A percentile compares a stretch with the other conserved stretches of the same genome.
These are phyloP conservation scores for Microdochium trichocladiopsis DNA, from an alignment of 2,329 filamentous ascomycete species.

Conservation along the genomic window DNA sequence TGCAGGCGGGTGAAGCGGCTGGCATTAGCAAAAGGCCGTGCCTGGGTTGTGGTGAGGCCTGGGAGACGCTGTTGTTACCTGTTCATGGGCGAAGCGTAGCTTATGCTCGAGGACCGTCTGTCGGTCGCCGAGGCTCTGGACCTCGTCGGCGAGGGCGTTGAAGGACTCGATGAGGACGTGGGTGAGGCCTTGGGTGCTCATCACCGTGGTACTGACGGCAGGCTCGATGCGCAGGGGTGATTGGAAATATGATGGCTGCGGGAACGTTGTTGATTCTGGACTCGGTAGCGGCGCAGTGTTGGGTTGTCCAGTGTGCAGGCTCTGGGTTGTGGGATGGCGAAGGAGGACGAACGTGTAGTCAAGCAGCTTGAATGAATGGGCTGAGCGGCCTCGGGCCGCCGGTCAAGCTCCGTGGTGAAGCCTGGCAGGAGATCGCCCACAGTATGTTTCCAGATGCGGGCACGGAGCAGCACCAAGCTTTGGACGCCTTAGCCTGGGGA, in stretches of 20 bases:
- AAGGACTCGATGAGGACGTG: slow-evolving; percentile 58
- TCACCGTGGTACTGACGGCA: slow-evolving; percentile 15
- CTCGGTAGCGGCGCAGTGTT: too few species aligned
- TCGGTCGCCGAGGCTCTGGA: slow-evolving; percentile 54
- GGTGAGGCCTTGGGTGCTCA: slow-evolving; percentile 36
- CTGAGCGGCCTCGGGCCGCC: background rate
- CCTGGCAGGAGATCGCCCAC: background rate
- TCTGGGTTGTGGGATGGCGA: too few species aligned
- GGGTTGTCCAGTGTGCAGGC: too few species aligned
- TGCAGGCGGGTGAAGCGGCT: slow-evolving; percentile 18
- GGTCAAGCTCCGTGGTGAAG: background rate
- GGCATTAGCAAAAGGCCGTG: slow-evolving; percentile 22
- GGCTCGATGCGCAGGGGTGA: background rate
- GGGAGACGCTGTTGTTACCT: too few species aligned
- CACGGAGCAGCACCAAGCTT: background rate
- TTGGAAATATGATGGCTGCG: background rate
- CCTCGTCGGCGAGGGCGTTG: slow-evolving; percentile 57
- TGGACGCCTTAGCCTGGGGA: background rate
- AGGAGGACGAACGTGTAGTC: too few species aligned
- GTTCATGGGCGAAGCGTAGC: slow-evolving; percentile 58
- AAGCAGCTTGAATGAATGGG: background rate
- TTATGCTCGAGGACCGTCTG: slow-evolving; percentile 62
- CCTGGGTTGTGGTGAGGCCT: too few species aligned
- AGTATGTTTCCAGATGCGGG: background rate
- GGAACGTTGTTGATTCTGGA: background rate